Evolutionary conservation across 441 rosid genomes (phyloP).

Genomic region (Lepidium campestre): DNA sequence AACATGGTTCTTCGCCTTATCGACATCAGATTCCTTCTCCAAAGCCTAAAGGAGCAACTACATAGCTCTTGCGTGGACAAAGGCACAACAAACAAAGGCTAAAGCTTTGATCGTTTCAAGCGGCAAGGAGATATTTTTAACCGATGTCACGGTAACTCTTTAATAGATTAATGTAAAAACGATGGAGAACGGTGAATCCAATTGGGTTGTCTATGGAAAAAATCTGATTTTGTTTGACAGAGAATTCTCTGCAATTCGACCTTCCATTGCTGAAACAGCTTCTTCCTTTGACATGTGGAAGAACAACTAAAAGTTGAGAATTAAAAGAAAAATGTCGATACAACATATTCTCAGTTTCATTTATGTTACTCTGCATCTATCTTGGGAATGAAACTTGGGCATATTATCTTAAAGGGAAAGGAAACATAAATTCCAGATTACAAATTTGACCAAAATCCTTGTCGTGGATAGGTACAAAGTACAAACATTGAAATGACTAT

Average conservation of each 20-base stretch:
- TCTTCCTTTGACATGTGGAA: background rate
- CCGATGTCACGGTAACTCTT: slow-evolving; percentile 13
- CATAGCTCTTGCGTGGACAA: slow-evolving; percentile 3
- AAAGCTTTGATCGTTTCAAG: slow-evolving; percentile 9
- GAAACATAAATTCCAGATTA: too few relatives aligned
- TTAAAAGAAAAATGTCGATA: background rate
- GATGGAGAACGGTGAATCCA: slow-evolving; percentile 10
- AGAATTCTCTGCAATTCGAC: background rate
- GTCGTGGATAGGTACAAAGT: too few relatives aligned
- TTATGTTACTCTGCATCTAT: too few relatives aligned
- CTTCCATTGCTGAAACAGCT: background rate
- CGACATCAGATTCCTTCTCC: slow-evolving; percentile 70
- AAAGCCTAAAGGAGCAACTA: slow-evolving; percentile 29
- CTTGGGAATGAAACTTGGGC: too few relatives aligned
- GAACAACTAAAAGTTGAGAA: background rate
- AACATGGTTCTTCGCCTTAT: slow-evolving; percentile 60
- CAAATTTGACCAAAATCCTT: too few relatives aligned
- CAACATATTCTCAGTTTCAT: too few relatives aligned
- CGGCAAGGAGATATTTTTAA: slow-evolving; percentile 20
- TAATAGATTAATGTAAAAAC: slow-evolving; percentile 15
- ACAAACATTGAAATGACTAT: too few relatives aligned
- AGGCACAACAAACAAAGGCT: background rate
- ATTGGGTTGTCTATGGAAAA: slow-evolving; percentile 16
- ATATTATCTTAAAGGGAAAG: too few relatives aligned
- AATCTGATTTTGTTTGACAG: background rate